These are phyloP conservation scores for Globisporangium paroecandrum DNA, from an alignment of 352 stramenopile species.

Conservation along the genomic window DNA sequence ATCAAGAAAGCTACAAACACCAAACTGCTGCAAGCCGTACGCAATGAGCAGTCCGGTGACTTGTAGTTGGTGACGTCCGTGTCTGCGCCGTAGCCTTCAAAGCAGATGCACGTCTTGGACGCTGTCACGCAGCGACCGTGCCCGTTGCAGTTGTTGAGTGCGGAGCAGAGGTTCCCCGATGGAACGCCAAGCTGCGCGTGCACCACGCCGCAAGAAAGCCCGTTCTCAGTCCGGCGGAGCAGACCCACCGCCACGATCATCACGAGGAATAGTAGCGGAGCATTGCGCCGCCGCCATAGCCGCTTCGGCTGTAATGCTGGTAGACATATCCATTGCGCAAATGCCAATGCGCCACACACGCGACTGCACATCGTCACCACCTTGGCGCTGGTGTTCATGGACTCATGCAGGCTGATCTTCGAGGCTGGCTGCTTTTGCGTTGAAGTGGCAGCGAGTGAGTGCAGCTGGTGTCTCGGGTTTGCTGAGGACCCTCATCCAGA, in stretches of 20 bases:
- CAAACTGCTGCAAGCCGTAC: conserved; percentile 20
- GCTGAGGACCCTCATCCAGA: background rate
- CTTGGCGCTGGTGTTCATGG: background rate
- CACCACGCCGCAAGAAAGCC: background rate
- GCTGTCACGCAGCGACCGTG: conserved; percentile 83
- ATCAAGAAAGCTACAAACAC: background rate
- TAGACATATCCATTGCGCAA: background rate
- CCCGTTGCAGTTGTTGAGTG: conserved; percentile 85
- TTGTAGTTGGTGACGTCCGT: conserved; percentile 79
- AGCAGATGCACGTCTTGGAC: conserved; percentile 87
- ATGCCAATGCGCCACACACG: background rate
- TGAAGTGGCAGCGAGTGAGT: background rate
- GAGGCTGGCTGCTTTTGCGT: background rate
- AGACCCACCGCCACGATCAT: background rate
- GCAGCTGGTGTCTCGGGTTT: background rate
- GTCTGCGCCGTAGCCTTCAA: conserved; percentile 80
- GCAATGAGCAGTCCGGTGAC: conserved; percentile 79
- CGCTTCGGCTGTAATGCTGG: background rate
- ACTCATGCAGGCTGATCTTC: background rate
- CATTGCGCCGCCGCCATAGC: background rate
- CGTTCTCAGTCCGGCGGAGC: background rate
- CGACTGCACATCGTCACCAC: background rate
- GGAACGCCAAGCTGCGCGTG: conserved; percentile 45
- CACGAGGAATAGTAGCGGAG: background rate
- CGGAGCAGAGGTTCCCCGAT: conserved; percentile 69